Conservation (phyloP, 1,139 yeast species). For the Hanseniaspora gamundiae region DNA sequence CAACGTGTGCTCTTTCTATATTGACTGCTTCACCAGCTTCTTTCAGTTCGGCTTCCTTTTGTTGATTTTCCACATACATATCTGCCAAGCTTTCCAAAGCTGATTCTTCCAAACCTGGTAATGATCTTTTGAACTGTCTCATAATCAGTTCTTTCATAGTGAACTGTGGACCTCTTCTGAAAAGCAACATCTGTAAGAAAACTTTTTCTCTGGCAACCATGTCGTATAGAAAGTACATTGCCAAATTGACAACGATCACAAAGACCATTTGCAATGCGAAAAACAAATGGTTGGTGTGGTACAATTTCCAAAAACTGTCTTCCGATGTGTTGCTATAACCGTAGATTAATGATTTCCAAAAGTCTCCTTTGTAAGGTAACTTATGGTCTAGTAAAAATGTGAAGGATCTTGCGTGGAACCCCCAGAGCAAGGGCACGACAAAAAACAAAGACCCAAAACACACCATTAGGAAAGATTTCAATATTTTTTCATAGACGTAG, state of each 20-base stretch:
- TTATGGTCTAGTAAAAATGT: conserved; percentile 45
- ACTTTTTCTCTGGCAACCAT: conserved; percentile 63
- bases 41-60: conserved; percentile 6
- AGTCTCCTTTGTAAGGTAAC: conserved; percentile 30
- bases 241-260: conserved; percentile 33
- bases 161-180: conserved; percentile 47
- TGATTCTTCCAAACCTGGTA: not conserved
- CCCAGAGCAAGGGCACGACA: conserved; percentile 50
- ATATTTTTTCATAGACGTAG: conserved; percentile 18
- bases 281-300: conserved; percentile 14
- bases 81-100: conserved; percentile 7
- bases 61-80: conserved; percentile 1
- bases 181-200: conserved; percentile 40
- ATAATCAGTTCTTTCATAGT: conserved; percentile 23
- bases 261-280: conserved; percentile 21
- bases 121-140: conserved; percentile 11
- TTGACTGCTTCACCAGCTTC: not conserved
- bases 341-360: conserved; percentile 34
- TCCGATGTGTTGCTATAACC: conserved; percentile 25
- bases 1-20: conserved; percentile 9
- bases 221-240: conserved; percentile 49
- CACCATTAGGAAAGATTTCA: conserved; percentile 29
- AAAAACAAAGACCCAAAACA: conserved; percentile 29
- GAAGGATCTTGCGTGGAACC: conserved; percentile 36
- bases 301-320: conserved; percentile 10